phyloP scores from a whole-genome alignment of 192 early-diverging fungal genomes.

The Backusella mclennaniae region DNA sequence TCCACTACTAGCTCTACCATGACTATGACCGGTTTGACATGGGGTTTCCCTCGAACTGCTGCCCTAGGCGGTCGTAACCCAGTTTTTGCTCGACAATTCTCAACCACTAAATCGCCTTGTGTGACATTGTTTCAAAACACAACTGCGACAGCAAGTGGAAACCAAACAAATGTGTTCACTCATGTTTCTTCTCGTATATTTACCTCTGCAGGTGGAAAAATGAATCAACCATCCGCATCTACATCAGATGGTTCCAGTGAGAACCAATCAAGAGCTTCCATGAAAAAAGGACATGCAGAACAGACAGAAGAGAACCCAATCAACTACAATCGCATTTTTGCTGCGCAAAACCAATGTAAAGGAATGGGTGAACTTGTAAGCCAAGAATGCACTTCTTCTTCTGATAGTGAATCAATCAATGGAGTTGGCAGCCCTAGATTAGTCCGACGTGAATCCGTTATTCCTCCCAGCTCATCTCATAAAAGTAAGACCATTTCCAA shows the following conservation, averaged over 20 bases:
- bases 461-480: not conserved
- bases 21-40: not conserved
- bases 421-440: not conserved
- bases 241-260: not conserved
- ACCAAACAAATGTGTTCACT: slow-evolving; percentile 4
- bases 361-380: slow-evolving; percentile 10
- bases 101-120: slow-evolving; percentile 6
- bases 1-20: not conserved
- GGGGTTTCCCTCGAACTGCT: slow-evolving; percentile 19
- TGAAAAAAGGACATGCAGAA: not conserved
- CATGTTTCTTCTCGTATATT: slow-evolving; percentile 28
- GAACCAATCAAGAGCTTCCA: not conserved
- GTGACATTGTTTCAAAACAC: slow-evolving; percentile 7
- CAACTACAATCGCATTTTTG: slow-evolving; percentile 10
- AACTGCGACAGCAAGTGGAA: not conserved
- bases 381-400: not conserved
- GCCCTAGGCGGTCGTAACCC: not conserved
- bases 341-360: not conserved
- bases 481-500: not conserved
- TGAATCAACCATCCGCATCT: not conserved
- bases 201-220: slow-evolving; percentile 9
- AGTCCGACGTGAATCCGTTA: slow-evolving; percentile 9
- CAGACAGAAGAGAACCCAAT: not conserved
- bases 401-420: not conserved
- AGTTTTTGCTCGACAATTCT: slow-evolving; percentile 7